Base-by-base conservation (phyloP, 345 rosid species). In the Camelina laxa region DNA sequence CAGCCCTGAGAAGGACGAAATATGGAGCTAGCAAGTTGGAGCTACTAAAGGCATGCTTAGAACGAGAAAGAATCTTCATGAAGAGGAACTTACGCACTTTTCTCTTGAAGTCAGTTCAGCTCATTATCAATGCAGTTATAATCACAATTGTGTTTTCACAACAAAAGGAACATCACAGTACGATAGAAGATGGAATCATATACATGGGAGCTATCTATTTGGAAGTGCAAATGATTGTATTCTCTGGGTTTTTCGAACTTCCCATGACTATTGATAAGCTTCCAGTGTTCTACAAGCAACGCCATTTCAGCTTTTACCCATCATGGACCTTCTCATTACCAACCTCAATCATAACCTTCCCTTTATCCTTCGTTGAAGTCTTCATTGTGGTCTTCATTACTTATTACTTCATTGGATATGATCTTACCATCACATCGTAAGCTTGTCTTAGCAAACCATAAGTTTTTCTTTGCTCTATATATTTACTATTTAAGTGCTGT, bases 271-370 rank as follows among this genome's bases (percentile, higher is more conserved):
- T 90, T n/a, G 80, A 76, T 57, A 82, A 85, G 82, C 92, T 90
- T 77, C 92, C 91, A 5, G 92, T 89, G 47, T 87, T 89, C 81
- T 89, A 81, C 79, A 89, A 89, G 81, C 96, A 89, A 82, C 85
- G 96, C 6, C 85, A 81, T 41, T 74, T 81, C 72, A 56, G 80
- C 30, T 89, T 87, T 74, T 89, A 79, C 65, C 96, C 96, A 2
- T 75, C 92, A 0, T 87, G 92, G 96, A 85, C 88, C 4, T 89
- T 81, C 41, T 76, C 91, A 1, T 24, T 89, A 63, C 90, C 96
- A 27, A 63, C 83, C 6, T 89, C 89, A 76, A 61, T 89, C 66
- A 73, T 87, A 21, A 76, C 83, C 55, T 78, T 86, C 9, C 92
- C 96, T 4, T 67, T 87, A 47, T 80, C 91, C 2, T 67, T 87